Base-by-base conservation (phyloP, 768 basidiomycete species). In the Tylopilus plumbeoviolaceoides region DNA sequence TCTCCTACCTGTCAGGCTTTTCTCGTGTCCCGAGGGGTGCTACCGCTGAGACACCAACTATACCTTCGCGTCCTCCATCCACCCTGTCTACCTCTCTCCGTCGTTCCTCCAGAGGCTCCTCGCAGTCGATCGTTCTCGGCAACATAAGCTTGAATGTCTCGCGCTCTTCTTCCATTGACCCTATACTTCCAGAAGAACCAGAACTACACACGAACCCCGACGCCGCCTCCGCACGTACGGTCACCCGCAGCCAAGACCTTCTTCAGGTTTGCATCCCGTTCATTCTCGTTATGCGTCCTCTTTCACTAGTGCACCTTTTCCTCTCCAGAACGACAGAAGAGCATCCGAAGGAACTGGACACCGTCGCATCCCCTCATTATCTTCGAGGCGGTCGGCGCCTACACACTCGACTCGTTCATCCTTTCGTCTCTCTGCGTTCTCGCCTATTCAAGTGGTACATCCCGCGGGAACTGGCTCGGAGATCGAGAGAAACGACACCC, bases 201-300 rank as follows among this genome's bases (percentile, higher is more conserved):
- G 66, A 63, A 27, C 38, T 51, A 18, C 38, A 57, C 8, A 38
- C 23, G 23, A 40, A 55, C 17, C 42, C 39, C 1, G 63, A 59
- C 20, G 35, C 23, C 7, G 59, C 23, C 7, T 38, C 51, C 9
- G 21, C 8, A 10, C 53, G 58, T 17, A 64, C 40, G 9, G 44
- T 62, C 23, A 70, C 66, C 5, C 46, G 48, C 15, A 68, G 66
- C 35, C 68, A 66, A 51, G 66, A 66, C 41, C 62, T 70, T 20
- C 51, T 42, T 45, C 68, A 68, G 68, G 68, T 70, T 53, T 7
- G 59, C 18, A 33, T 50, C 18, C 12, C 4, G 4, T 47, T 38
- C 40, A 17, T 51, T 12, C 18, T 38, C 17, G 17, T 17, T 35
- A 11, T 18, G 11, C 40, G 15, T 38, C 33, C 9, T 36, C 46